Base-by-base conservation (phyloP, 108 stramenopile species). In the Cyclotella baltica region DNA sequence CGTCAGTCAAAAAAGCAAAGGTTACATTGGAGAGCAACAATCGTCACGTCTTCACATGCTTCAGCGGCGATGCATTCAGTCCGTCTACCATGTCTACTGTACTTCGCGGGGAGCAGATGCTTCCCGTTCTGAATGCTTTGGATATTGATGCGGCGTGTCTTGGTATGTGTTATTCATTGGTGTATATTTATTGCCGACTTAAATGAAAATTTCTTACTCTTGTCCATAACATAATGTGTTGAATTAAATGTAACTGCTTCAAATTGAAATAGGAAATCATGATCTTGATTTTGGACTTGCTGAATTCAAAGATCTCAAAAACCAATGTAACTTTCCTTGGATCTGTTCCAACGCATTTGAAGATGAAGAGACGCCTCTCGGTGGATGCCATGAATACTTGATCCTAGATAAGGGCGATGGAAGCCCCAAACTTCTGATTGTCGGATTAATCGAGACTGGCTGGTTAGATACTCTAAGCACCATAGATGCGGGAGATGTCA, bases 241-340 rank as follows among this genome's bases (percentile, higher is more conserved):
- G 34, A 55, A 38, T 38, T 58, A 6, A 34, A 56, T 38, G 20
- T 27, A 4, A n/a, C 35, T 4, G 4, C 18, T 16, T 62, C 3
- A 19, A 18, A 47, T 47, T n/a, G 15, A 47, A 22, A 40, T 48
- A 70, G 84, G 84, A 33, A 85, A 85, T 51, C 84, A 85, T 50
- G 84, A 85, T 57, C 68, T 85, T 28, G 85, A 85, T 75, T 85
- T 85, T 76, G 85, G 85, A 8, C 13, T 85, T 19, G 51, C 59
- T 16, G 77, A 81, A 25, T 72, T 85, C 56, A 36, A 31, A 22
- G 48, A 46, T 22, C 75, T 81, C 2, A 57, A 35, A 33, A 25
- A 52, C 3, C 30, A 46, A 47, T 77, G 75, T 55, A 63, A 70
- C 35, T 85, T 85, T 77, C 85, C 85, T 8, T 85, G 85, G 85